Evolutionary conservation across 352 stramenopile species (phyloP).

Genomic region (Globisporangium nagaii): DNA sequence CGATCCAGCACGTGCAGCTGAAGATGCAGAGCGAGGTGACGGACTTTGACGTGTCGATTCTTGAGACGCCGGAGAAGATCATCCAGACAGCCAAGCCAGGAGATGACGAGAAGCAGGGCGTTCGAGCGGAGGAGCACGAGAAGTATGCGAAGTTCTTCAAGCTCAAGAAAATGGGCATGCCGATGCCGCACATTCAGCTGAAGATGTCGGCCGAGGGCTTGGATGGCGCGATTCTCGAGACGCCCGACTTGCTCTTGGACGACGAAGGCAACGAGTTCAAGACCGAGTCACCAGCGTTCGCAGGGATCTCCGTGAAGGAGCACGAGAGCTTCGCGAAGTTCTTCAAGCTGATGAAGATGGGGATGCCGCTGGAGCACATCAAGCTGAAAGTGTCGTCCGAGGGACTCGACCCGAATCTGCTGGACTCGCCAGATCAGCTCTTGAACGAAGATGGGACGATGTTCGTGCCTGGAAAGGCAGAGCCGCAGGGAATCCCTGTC

Average conservation of each 20-base stretch:
- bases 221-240: conserved; percentile 80
- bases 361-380: conserved; percentile 73
- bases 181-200: conserved; percentile 88
- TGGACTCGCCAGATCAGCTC: conserved; percentile 60
- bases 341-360: conserved; percentile 82
- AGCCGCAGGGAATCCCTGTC: conserved; percentile 26
- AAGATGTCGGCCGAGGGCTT: conserved; percentile 92
- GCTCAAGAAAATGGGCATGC: conserved; percentile 94
- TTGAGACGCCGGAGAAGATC: conserved; percentile 68
- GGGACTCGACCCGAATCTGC: conserved; percentile 80
- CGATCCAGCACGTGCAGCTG: conserved; percentile 52
- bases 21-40: conserved; percentile 69
- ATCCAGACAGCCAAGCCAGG: conserved; percentile 84
- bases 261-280: conserved; percentile 43
- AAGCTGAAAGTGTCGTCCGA: conserved; percentile 74
- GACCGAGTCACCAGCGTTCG: neutral
- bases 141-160: conserved; percentile 93
- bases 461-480: conserved; percentile 29
- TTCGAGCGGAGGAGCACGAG: conserved; percentile 51
- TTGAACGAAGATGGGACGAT: conserved; percentile 44
- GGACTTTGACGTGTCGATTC: conserved; percentile 46
- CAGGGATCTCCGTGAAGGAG: conserved; percentile 60
- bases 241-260: conserved; percentile 47
- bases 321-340: conserved; percentile 68
- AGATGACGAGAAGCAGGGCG: conserved; percentile 41